phyloP scores from a whole-genome alignment of 306 rosid species.

The Phaseolus lunatus region DNA sequence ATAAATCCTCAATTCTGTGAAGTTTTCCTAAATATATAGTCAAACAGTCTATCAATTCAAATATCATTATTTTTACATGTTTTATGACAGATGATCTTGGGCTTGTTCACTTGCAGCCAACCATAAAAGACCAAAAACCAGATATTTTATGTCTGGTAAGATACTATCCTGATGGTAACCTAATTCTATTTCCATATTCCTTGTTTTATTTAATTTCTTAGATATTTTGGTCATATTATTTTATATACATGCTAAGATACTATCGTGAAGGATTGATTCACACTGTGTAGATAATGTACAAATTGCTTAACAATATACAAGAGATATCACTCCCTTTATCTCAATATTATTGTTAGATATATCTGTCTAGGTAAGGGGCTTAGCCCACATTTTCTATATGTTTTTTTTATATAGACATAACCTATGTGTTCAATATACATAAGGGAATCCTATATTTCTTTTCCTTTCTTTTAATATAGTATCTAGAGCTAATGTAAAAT shows the following conservation, averaged over 20 bases:
- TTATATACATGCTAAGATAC: too few relatives aligned
- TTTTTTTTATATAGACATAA: too few relatives aligned
- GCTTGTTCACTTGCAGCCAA: slow-evolving; percentile 22
- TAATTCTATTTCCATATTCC: neutral
- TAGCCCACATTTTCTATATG: too few relatives aligned
- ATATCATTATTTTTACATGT: neutral
- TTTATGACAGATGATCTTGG: slow-evolving; percentile 14
- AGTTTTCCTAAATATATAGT: neutral
- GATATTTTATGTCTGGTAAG: neutral
- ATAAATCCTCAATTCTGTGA: neutral
- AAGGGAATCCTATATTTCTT: too few relatives aligned
- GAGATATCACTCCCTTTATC: neutral
- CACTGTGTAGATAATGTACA: neutral
- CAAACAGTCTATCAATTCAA: neutral
- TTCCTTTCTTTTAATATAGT: too few relatives aligned
- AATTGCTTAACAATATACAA: neutral
- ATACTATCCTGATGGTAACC: neutral
- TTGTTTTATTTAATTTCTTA: neutral
- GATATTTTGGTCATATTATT: neutral
- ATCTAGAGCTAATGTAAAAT: too few relatives aligned
- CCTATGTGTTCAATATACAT: too few relatives aligned
- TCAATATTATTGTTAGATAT: too few relatives aligned
- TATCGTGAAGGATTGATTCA: neutral
- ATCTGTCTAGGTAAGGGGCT: too few relatives aligned
- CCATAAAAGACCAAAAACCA: slow-evolving; percentile 11